Evolutionary conservation across 1,139 yeast genomes (phyloP), one percentile per base, ranked within the genome.

Genomic region (Debaryomycetaceae sp.): DNA sequence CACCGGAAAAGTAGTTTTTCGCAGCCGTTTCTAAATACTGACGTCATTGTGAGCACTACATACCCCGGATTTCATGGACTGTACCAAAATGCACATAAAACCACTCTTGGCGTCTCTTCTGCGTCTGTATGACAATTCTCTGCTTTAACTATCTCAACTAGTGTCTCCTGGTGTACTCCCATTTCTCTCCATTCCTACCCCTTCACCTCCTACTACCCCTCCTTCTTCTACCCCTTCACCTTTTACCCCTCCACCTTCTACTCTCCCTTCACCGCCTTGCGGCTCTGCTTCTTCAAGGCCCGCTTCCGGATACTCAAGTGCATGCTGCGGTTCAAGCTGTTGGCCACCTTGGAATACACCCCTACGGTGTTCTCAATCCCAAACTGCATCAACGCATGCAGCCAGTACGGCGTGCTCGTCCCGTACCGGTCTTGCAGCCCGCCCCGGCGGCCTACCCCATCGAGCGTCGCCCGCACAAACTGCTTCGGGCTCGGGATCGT

Each of bases 381-480:
- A 68, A 83, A 87, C 53, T 90, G 95, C 79, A 87, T 77, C 29
- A 90, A 51, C 2, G 97, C 97, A 57, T 90, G 99, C 3, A 85
- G 55, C 87, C 95, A 86, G 65, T 66, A 92, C 23, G 99, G 99
- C 2, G 97, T 90, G 32, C 63, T 55, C 3, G 97, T 85, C 21
- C 77, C 94, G 44, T 53, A 85, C 43, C 95, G 72, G 36, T 83
- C 95, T 53, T 85, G 95, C 14, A 97, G 93, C 34, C 98, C 98
- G 30, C 76, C 73, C 41, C 94, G 76, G 49, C 85, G 78, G 16
- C 97, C 96, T 31, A 79, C 73, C 29, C 69, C 63, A 27, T 56
- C 57, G 45, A 90, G 67, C 4, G 83, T 69, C 13, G 92, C 58
- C 19, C 59, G 51, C 29, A 90, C 98, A 55, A 92, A 92, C 24